phyloP scores from a whole-genome alignment of 345 rosid genomes.

The Lepidium africanum region DNA sequence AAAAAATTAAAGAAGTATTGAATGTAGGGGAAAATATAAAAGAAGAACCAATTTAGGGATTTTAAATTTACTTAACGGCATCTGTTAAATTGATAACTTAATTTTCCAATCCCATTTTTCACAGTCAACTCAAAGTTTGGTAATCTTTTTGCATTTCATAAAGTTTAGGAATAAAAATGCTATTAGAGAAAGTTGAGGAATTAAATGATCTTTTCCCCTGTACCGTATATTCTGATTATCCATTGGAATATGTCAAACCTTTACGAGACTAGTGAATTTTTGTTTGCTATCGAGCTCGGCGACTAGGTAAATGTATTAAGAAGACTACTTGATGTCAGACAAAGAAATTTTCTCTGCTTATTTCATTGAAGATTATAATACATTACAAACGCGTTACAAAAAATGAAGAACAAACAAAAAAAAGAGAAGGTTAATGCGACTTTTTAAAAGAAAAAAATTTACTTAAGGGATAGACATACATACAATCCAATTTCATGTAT shows the following conservation, averaged over 20 bases:
- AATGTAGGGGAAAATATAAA: too few relatives aligned
- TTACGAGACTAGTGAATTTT: background rate
- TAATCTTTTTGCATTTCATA: too few relatives aligned
- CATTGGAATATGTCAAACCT: background rate
- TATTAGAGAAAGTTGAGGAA: too few relatives aligned
- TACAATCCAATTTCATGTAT: conserved; percentile 16
- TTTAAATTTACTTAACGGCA: too few relatives aligned
- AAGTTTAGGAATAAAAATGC: too few relatives aligned
- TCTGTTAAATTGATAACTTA: too few relatives aligned
- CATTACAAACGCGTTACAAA: conserved; percentile 22
- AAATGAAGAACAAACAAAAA: conserved; percentile 3
- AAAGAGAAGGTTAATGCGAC: background rate
- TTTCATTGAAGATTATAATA: conserved; percentile 16
- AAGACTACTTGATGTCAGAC: background rate
- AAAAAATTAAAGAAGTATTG: too few relatives aligned
- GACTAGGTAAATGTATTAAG: background rate
- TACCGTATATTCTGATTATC: too few relatives aligned
- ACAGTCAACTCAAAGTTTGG: too few relatives aligned
- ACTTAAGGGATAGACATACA: conserved; percentile 22
- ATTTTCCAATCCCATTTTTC: too few relatives aligned
- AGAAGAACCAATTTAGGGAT: too few relatives aligned
- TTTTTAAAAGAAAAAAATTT: background rate
- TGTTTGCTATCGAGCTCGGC: background rate
- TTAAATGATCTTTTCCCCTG: too few relatives aligned
- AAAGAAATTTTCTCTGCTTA: conserved; percentile 23